Base-by-base conservation (phyloP, 208 protist species). In the Crithidia brevicula region DNA sequence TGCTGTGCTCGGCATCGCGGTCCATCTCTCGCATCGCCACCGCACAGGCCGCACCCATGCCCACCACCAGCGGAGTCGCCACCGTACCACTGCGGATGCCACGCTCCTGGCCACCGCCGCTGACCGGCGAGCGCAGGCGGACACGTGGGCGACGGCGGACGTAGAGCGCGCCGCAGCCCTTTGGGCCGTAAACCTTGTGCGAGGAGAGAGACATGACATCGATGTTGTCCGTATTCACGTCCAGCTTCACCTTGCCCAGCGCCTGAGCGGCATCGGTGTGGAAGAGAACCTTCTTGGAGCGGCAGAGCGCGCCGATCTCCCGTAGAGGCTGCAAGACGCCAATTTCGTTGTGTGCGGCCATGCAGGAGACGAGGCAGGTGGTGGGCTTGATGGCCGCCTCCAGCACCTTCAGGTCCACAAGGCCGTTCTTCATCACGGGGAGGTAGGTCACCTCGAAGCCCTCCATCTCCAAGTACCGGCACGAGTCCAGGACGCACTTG, bases 271-370 rank as follows among this genome's bases (percentile, higher is more conserved):
- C 95, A 81, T 99, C 98, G 33, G 92, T 98, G 82, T 99, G 99
- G 74, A 99, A 99, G 70, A 99, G 95, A 1, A 99, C 90, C 69
- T 97, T 94, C 45, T 96, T 91, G 42, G 83, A 68, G 38, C 88
- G 89, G 83, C 98, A 99, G 46, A 99, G 74, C 31, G 89, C 82
- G 36, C 98, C 98, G 81, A 99, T 99, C 57, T 98, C 93, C 36
- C 79, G 77, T 18, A 99, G 75, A 6, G 98, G 98, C 83, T 99
- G 98, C 45, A 99, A 81, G 18, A 99, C 97, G 58, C 98, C 98
- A 72, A 99, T 99, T 73, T 99, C 99, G 82, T 99, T 99, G 86
- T 99, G 98, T 1, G 99, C 98, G 9, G 83, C 74, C 98, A 99
- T 99, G 66, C 99, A 89, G 16, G 96, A 98, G 1, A 99, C 98